Conservation (phyloP, 2,329 filamentous ascomycete genomes). For the Helminthosporium solani region DNA sequence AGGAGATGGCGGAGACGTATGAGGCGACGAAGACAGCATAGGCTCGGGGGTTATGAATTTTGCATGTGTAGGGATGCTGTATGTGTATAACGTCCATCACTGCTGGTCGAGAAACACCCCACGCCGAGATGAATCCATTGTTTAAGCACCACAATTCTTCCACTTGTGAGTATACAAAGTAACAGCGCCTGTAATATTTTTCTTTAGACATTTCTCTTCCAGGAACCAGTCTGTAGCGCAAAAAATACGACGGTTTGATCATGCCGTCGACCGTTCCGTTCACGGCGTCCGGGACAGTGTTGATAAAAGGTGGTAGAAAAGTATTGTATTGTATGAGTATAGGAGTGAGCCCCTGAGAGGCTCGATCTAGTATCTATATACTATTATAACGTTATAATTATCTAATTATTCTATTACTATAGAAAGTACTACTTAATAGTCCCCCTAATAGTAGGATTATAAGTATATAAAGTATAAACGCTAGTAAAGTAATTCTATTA, state of each 20-base stretch:
- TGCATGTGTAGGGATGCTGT: too few species aligned
- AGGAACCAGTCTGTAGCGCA: conserved; percentile 2
- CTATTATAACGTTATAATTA: too few species aligned
- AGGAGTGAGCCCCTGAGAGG: too few species aligned
- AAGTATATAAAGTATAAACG: too few species aligned
- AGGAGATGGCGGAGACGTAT: conserved; percentile 10
- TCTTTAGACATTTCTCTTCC: conserved; percentile 9
- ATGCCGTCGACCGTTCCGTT: conserved; percentile 3
- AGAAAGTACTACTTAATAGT: too few species aligned
- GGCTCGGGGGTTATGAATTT: too few species aligned
- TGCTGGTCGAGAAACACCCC: conserved; percentile 6
- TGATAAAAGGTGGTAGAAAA: too few species aligned
- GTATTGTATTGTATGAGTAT: too few species aligned
- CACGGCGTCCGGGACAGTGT: conserved; percentile 4
- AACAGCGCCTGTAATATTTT: conserved; percentile 5
- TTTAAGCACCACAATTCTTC: conserved; percentile 3
- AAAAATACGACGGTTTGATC: conserved; percentile 8
- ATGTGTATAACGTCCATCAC: conserved; percentile 3
- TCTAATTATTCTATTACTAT: too few species aligned
- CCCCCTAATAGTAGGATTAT: too few species aligned
- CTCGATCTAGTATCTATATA: too few species aligned
- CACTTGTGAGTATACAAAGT: conserved; percentile 1
- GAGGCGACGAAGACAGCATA: neutral
- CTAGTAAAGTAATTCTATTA: too few species aligned
- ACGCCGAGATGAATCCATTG: conserved; percentile 3